Base-by-base conservation (phyloP, 345 rosid genomes). In the Lepidium sativum region DNA sequence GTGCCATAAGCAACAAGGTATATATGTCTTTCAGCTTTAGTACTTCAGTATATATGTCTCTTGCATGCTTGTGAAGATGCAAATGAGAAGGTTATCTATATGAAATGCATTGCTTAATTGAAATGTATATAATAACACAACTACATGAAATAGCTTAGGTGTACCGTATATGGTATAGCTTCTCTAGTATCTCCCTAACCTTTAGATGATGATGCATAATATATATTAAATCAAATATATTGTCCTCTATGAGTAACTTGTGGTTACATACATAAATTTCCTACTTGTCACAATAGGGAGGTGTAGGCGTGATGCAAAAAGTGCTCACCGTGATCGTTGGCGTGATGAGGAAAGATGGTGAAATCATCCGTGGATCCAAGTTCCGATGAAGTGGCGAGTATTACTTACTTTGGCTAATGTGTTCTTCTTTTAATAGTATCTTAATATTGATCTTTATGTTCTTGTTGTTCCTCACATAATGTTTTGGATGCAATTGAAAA, bases 1-100 rank as follows among this genome's bases (percentile, higher is more conserved):
- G 96, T 63, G 97, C 99, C 51, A 87, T 92, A 70, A 97, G 99
- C 45, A 92, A 92, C 63, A 92, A 92, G 90, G 97, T 92, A n/a
- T n/a, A n/a, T n/a, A 21, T 47, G 31, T 39, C 32, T 38, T 33
- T 33, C 27, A 0, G 58, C 23, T 9, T 21, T 13, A 0, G 13
- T 6, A 5, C 3, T 34, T 18, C 33, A 4, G 41, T 18, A 13
- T 59, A 10, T 27, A 41, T 59, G 3, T 41, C 15, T 39, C 35
- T 57, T 40, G 31, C 14, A 18, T 56, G 47, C 20, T 5, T 37
- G 16, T 57, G 63, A 40, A 58, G 11, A 14, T 40, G 49, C 49
- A 23, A 23, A 40, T 58, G 49, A 57, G 37, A 9, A 35, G 23
- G 34, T 56, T 55, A 35, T 35, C 18, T 56, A 38, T 20, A 38